phyloP scores from a whole-genome alignment of 192 early-diverging fungal species.

The Gigaspora rosea region DNA sequence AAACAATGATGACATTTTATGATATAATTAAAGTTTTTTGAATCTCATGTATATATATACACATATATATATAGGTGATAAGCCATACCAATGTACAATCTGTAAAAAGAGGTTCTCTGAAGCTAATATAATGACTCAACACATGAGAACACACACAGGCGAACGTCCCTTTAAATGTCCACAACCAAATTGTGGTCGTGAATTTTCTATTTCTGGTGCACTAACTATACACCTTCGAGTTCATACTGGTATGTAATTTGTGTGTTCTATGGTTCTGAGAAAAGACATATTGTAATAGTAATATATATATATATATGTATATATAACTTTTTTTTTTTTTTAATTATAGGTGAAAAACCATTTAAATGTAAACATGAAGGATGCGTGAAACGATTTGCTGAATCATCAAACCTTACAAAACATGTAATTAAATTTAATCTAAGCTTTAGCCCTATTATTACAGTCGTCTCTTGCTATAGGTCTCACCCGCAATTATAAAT shows the following conservation, averaged over 20 bases:
- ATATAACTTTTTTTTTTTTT: background rate
- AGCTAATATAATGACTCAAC: constrained; percentile 74
- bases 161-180: constrained; percentile 73
- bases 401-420: constrained; percentile 58
- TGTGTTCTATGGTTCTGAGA: background rate
- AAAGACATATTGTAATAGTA: background rate
- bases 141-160: constrained; percentile 77
- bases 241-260: constrained; percentile 49
- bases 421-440: constrained; percentile 34
- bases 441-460: too few relatives aligned
- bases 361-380: constrained; percentile 55
- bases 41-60: background rate
- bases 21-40: background rate
- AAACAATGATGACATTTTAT: background rate
- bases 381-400: constrained; percentile 58
- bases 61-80: constrained; percentile 57
- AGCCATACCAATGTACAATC: constrained; percentile 74
- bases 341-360: constrained; percentile 49
- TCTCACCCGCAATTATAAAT: too few relatives aligned
- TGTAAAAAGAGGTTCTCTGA: constrained; percentile 84
- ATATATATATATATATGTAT: background rate
- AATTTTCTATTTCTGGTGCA: constrained; percentile 69
- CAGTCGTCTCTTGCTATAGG: too few relatives aligned
- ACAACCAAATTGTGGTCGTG: constrained; percentile 61
- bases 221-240: constrained; percentile 70